A percentile compares a stretch with the other conserved stretches of the same genome.
Conservation (phyloP, 306 rosid species). For the Cucumis hystrix region DNA sequence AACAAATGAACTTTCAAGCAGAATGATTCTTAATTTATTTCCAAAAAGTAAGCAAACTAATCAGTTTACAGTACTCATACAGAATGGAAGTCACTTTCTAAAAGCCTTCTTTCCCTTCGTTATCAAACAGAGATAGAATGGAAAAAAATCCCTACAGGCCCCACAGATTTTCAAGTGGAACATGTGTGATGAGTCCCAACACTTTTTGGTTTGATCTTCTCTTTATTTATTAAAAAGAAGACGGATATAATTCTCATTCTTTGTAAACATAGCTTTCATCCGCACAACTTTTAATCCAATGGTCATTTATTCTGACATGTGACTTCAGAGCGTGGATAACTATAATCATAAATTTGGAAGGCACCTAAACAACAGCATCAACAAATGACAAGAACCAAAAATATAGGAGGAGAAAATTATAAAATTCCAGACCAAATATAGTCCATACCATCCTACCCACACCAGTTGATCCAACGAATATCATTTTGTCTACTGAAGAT, state of each 20-base stretch:
- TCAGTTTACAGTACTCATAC: background rate
- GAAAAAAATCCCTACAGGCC: background rate
- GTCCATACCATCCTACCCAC: constrained; percentile 86
- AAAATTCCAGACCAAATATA: background rate
- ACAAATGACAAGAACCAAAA: background rate
- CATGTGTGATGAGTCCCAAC: background rate
- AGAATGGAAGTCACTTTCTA: background rate
- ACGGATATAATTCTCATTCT: background rate
- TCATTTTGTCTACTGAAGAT: constrained; percentile 83
- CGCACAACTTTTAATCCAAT: background rate
- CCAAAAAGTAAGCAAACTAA: background rate
- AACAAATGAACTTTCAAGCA: background rate
- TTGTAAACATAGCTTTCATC: background rate
- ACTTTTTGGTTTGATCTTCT: background rate
- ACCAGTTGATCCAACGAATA: constrained; percentile 94
- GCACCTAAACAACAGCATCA: background rate
- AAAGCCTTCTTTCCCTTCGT: background rate
- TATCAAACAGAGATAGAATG: background rate
- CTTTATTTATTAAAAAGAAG: background rate
- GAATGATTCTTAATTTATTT: background rate
- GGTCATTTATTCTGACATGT: background rate
- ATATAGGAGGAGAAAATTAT: background rate
- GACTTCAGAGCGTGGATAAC: background rate
- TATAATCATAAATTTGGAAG: background rate
- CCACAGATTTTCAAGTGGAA: background rate